Evolutionary conservation across 306 rosid species (phyloP).

Genomic region (Arachis stenosperma): DNA sequence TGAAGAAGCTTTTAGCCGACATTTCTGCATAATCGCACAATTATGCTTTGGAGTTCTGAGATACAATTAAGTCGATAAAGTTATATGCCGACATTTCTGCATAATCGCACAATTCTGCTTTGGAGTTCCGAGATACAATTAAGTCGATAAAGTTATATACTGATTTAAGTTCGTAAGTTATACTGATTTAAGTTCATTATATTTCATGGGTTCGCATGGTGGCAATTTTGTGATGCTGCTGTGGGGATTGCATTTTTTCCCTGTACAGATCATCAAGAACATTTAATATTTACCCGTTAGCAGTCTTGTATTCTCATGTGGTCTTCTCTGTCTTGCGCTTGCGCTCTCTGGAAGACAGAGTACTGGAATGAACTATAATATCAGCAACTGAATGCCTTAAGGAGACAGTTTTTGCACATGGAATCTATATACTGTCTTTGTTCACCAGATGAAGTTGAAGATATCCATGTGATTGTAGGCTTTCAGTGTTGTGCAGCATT

Average conservation of each 20-base stretch:
- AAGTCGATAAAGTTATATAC: slow-evolving; percentile 35
- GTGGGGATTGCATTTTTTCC: slow-evolving; percentile 52
- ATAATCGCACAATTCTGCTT: slow-evolving; percentile 37
- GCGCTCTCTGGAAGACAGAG: background rate
- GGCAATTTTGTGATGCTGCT: slow-evolving; percentile 45
- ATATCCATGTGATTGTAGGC: background rate
- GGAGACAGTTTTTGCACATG: slow-evolving; percentile 1
- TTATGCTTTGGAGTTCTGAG: slow-evolving; percentile 11
- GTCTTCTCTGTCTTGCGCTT: slow-evolving; percentile 12
- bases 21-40: slow-evolving; percentile 40
- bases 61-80: slow-evolving; percentile 19
- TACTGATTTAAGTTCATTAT: slow-evolving; percentile 42
- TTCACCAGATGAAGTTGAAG: slow-evolving; percentile 12
- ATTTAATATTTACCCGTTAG: slow-evolving; percentile 32
- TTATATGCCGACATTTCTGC: slow-evolving; percentile 50
- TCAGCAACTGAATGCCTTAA: slow-evolving; percentile 37
- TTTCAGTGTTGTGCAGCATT: background rate
- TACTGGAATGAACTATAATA: background rate
- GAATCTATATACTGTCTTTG: background rate
- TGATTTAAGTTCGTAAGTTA: slow-evolving; percentile 34
- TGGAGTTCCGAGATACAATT: slow-evolving; percentile 13
- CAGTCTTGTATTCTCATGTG: slow-evolving; percentile 1
- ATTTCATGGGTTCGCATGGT: slow-evolving; percentile 51
- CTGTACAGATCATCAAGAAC: slow-evolving; percentile 51
- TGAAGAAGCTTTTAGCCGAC: slow-evolving; percentile 78